Evolutionary conservation across 129 eudicot genomes (phyloP), one percentile per base, ranked within the genome.

Genomic region (Escallonia herrerae): DNA sequence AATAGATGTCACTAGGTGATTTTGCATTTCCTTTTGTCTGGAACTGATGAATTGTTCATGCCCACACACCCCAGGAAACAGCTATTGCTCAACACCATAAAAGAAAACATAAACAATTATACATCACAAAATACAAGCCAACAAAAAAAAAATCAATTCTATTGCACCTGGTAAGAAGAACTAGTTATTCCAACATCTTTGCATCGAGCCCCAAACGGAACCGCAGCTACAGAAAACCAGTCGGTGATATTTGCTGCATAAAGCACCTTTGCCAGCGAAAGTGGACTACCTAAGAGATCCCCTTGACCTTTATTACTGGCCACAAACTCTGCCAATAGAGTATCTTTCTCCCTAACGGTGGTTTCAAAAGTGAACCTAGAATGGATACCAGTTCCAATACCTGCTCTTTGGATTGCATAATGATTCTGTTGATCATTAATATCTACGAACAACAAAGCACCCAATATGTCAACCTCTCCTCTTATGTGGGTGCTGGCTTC

Each of bases 141-240:
- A 22, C 33, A 22, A 22, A 22, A 22, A 47, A 6, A 43, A 15
- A 44, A 33, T 13, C 5, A 69, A 14, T 15, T 39, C 13, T 22
- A 22, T 22, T 22, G 33, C 60, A 83, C 84, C 83, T 78, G 78
- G 56, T 13, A 75, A 46, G 79, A 65, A 68, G 59, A 69, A 56
- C 76, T 70, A 40, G 77, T 41, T 38, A 74, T n/a, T 15, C 71
- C 83, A 62, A 89, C 76, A 75, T 93, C 96, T 53, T 80, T 81
- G 69, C 95, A 89, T 73, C 67, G 84, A 76, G 79, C 96, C 54
- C 99, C 99, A 75, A 86, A 64, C 9, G 96, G 95, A 54, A 78
- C 78, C 63, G 90, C 89, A 76, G 77, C 69, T n/a, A 91, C 68
- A 15, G 95, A 84, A 56, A 78, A 80, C 96, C 95, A 84, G 50